Base-by-base conservation (phyloP, 129 eudicot genomes). In the Artemisia argyi region DNA sequence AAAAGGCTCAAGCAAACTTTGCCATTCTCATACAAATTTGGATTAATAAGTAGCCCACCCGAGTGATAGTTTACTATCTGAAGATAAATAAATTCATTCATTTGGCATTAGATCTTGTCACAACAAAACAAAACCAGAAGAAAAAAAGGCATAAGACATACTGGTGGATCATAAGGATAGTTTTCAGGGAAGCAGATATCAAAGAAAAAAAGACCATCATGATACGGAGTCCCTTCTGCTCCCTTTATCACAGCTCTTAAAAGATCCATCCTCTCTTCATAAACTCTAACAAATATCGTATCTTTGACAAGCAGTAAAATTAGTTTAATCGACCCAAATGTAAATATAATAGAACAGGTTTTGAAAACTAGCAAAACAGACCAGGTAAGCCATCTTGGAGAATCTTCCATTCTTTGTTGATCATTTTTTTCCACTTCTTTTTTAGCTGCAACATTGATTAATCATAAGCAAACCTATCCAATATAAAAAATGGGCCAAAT, bases 181-280 rank as follows among this genome's bases (percentile, higher is more conserved):
- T 32, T 61, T 70, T 61, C 28, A 15, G 95, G 92, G 39, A 93
- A 89, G 73, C 32, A 70, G 14, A 85, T 79, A 60, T 93, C 98
- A 78, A 92, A 92, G 88, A 89, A 81, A 65, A 81, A 92, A 49
- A 92, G 88, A 22, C 98, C 98, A 51, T 92, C 95, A 76, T 87
- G 94, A 70, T 92, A 92, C 0, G 98, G 98, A 18, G 98, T 92
- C 28, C 98, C 98, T 61, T 87, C 90, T 24, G 95, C 92, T 71
- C 96, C 96, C 19, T 83, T 63, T 67, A 92, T 89, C 32, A 87
- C 98, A 20, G 98, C 98, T 73, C 95, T 85, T 79, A 92, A 79
- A 8, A 92, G 88, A 80, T 92, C 98, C 92, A 92, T 89, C 68
- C 98, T 82, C 50, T 90, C 73, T 74, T 92, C 98, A 67, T 82